Percentiles rank a stretch among this genome's conserved stretches.
Conservation (phyloP, 164 flowering plant species). For the Vitis amurensis region DNA sequence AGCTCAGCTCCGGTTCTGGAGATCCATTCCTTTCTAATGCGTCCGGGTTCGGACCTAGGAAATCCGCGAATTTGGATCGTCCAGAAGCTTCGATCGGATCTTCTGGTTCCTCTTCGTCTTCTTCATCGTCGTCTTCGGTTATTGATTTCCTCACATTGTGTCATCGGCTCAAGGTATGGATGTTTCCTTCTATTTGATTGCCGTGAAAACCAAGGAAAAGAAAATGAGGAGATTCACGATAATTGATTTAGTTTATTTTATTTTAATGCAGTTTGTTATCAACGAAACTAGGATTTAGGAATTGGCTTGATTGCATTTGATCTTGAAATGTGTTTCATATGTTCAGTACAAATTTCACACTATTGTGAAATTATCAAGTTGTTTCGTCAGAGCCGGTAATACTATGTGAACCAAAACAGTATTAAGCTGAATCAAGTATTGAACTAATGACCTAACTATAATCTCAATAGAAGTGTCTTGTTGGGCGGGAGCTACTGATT, state of each 20-base stretch:
- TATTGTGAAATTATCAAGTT: no score
- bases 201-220: neutral
- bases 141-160: slow-evolving; percentile 94
- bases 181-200: neutral
- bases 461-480: no score
- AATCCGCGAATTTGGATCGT: slow-evolving; percentile 5
- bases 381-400: neutral
- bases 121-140: slow-evolving; percentile 52
- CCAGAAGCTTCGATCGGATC: slow-evolving; percentile 14
- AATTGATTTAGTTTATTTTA: no score
- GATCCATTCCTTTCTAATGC: slow-evolving; percentile 9
- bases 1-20: slow-evolving; percentile 18
- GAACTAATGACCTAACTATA: no score
- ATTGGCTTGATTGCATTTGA: neutral
- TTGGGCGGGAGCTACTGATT: no score
- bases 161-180: slow-evolving; percentile 77
- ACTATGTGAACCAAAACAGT: no score
- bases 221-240: no score
- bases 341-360: neutral
- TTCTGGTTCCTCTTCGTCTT: slow-evolving; percentile 21
- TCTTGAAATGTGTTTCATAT: neutral
- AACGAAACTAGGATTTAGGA: neutral
- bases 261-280: no score
- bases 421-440: no score
- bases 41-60: slow-evolving; percentile 24